Base-by-base conservation (phyloP, 2,329 filamentous ascomycete genomes). In the Chrysosporium queenslandicum region DNA sequence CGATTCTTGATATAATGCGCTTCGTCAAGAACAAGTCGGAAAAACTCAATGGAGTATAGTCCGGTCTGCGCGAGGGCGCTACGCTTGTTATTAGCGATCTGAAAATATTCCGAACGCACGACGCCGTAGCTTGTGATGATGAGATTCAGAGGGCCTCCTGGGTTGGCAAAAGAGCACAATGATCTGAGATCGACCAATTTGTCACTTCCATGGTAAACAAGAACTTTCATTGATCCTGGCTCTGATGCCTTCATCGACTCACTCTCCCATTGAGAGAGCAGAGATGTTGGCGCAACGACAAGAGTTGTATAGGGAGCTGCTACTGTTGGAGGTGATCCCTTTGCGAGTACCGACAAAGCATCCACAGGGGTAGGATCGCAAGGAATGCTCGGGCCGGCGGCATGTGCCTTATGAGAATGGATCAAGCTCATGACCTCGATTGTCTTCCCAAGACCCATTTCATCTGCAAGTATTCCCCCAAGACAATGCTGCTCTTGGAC, bases 401-500 rank as follows among this genome's bases (percentile, higher is more conserved):
- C 64, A 20, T 83, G 75, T 2, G 81, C 83, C 56, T 79, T 81
- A 65, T 97, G 87, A 0, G 87, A 81, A 65, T 98, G 92, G 4
- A 98, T 79, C 46, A 98, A 73, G 68, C 88, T 92, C 56, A 98
- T 80, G 89, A 98, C 97, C 64, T 98, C 91, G 50, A 98, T 97
- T 0, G 92, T 98, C 72, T 98, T 98, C 30, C 92, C 92, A 1
- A 98, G 75, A 43, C 92, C 92, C 92, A 98, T 98, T 69, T 97
- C 77, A 62, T 98, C 92, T 7, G 92, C 92, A 39, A 98, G 73
- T 53, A 98, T 87, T 4, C 92, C 92, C 41, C 92, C 92, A 0
- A 95, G 74, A 59, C 92, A 98, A 64, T 94, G 87, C 64, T 97
- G 92, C 62, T 97, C 88, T 64, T 98, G 92, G 2, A 82, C 80